phyloP scores from a whole-genome alignment of 768 basidiomycete genomes.

The Kwoniella sp. region DNA sequence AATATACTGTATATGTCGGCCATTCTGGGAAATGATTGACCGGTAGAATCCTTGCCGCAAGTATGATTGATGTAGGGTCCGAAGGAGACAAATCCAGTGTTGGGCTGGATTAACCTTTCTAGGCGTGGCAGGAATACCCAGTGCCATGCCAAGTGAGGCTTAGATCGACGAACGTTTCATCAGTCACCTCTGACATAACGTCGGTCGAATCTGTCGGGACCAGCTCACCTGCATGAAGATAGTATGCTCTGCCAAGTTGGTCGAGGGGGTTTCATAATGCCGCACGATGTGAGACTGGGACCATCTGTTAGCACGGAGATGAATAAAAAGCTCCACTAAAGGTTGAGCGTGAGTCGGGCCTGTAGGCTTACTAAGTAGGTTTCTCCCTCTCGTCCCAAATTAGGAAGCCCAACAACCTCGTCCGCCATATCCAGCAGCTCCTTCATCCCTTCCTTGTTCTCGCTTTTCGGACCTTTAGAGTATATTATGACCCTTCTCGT shows the following conservation, averaged over 20 bases:
- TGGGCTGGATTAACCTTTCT: conserved; percentile 19
- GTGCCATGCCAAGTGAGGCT: conserved; percentile 55
- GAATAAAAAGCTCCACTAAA: no score
- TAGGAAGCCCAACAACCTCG: conserved; percentile 46
- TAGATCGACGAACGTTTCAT: not conserved
- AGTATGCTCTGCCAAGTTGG: conserved; percentile 47
- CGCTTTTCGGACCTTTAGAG: conserved; percentile 33
- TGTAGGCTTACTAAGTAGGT: conserved; percentile 56
- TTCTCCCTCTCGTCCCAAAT: conserved; percentile 54
- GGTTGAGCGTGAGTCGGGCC: no score
- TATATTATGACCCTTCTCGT: conserved; percentile 46
- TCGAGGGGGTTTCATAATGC: conserved; percentile 37
- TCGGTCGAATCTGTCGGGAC: not conserved
- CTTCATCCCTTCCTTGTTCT: conserved; percentile 16
- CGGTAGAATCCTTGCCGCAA: conserved; percentile 44
- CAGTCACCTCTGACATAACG: not conserved
- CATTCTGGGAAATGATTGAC: conserved; percentile 46
- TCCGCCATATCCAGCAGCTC: conserved; percentile 36
- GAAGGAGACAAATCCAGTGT: conserved; percentile 52
- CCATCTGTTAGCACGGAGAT: not conserved
- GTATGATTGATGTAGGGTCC: conserved; percentile 46
- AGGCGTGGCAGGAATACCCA: conserved; percentile 46
- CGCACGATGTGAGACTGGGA: conserved; percentile 46
- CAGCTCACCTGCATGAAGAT: conserved; percentile 47
- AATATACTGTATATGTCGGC: conserved; percentile 52